Base-by-base conservation (phyloP, 2,329 filamentous ascomycete species). In the Pyrenochaeta sp. region DNA sequence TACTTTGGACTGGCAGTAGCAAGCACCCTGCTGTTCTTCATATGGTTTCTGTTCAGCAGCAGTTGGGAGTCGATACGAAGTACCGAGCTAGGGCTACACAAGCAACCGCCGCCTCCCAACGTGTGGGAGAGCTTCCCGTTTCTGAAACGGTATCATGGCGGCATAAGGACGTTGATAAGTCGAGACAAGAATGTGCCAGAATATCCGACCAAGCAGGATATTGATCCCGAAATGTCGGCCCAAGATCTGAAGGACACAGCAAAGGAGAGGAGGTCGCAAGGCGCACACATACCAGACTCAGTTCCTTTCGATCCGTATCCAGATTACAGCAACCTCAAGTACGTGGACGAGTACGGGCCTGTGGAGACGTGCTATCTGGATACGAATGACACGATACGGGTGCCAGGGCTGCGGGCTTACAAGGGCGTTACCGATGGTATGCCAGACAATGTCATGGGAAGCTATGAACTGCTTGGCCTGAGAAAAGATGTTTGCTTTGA, bases 401-500 rank as follows among this genome's bases (percentile, higher is more conserved):
- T 94, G 2, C 94, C 94, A 0, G 76, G 83, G 4, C 78, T 97
- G 39, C 87, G 87, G 17, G 89, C 89, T 61, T 93, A 90, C 64
- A 81, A 88, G 10, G 94, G 94, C 2, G 85, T 95, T 2, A 90
- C 92, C 0, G 83, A 85, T 53, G 94, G 93, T 1, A 96, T 96
- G 73, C 95, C 95, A 0, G 86, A 95, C 43, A 85, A 92, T 53
- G 85, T 91, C 2, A 85, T 94, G 68, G 95, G 95, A n/a, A 96
- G 92, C 0, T 93, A 97, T 67, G 87, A 92, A 9, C 75, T 94
- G 35, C 77, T 98, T 11, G 89, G 87, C 0, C 79, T 98, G 31
- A 86, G 90, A 15, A 86, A 96, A 61, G 89, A 96, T 67, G 85
- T 97, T 41, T 99, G 95, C 78, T 97, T 97, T 70, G 95, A 99